Base-by-base conservation (phyloP, 257 asterid species). In the Gynochthodes officinalis region DNA sequence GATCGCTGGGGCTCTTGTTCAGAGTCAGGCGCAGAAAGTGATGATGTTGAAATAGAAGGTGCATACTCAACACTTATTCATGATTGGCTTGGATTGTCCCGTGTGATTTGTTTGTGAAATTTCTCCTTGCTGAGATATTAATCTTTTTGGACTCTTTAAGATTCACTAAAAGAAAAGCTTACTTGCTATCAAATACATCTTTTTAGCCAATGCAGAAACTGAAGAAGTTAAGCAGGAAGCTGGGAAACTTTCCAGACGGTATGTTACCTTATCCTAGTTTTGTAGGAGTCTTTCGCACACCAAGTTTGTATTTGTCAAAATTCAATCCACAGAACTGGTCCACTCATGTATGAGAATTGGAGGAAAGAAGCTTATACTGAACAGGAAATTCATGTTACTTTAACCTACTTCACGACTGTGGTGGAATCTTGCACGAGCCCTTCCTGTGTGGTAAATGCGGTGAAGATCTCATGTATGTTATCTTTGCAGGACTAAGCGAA, bases 1-100 rank as follows among this genome's bases (percentile, higher is more conserved):
- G 88, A 92, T 76, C 82, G 96, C 65, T 93, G 98, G 97, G 90
- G 88, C 32, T 85, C 95, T 37, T 90, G 62, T 79, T 80, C 90
- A 0, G 96, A 88, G 37, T 79, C 86, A 1, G 95, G 77, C 61
- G 76, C 78, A 42, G 95, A 87, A 80, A 79, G 72, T 67, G 96
- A 73, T 72, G 86, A 62, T 68, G 84, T 49, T 75, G 83, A 52
- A 67, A 82, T 73, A 57, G 88, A 88, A 84, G 98, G 97, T 89
- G 84, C 73, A 67, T 15, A 1, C 40, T 9, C 67, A n/a, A 44
- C 6, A 16, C 39, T 59, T 28, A 6, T 0, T 8, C 5, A 21
- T 32, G 48, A 39, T 54, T n/a, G 66, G 35, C 19, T 27, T 21
- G 25, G 28, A 16, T 23, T 43, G 1, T 11, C 10, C 39, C 16